Base-by-base conservation (phyloP, 2,329 filamentous ascomycete genomes). In the Neopestalotiopsis clavispora region DNA sequence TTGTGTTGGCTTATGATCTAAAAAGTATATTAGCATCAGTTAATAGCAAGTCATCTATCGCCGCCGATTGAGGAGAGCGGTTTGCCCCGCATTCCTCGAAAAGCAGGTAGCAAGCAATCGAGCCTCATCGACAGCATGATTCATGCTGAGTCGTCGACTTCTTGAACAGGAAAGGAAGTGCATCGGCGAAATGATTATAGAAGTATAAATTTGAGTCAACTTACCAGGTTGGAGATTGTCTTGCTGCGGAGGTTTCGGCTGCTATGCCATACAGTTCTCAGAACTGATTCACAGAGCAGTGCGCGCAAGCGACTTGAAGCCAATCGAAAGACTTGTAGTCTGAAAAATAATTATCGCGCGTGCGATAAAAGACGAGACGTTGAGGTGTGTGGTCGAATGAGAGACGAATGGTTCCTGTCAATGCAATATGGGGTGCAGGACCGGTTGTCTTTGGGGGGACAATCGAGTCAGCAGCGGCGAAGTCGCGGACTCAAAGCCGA, bases 21-120 rank as follows among this genome's bases (percentile, higher is more conserved):
- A 6, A 30, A 30, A 7, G 59, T 28, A 30, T 62, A 34, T 62
- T 20, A 62, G 59, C 12, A 62, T 13, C 30, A 62, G 13, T 17
- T 62, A 30, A 34, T 14, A 20, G 14, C 5, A 14, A 20, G 28
- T 34, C 17, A 62, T 62, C 12, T 12, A 40, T 62, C 30, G 68
- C 69, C 71, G 66, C 69, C 69, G 69, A 71, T 69, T 62, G 66
- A 66, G 66, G 65, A 56, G 69, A 62, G 66, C 66, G 64, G 56
- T 69, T 68, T 40, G 76, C 76, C 75, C 75, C 75, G 75, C 76
- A 75, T 61, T 69, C 71, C 67, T 66, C 70, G 58, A 63, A 57
- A 58, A 65, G 23, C 23, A 28, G 57, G 67, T 66, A 61, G 64
- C 66, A 69, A 65, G 45, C 64, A 23, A 69, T 62, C 45, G 45